Percentiles rank a stretch among this genome's conserved stretches.
phyloP scores from a whole-genome alignment of 768 basidiomycete genomes.

The Termitomyces titanicus region DNA sequence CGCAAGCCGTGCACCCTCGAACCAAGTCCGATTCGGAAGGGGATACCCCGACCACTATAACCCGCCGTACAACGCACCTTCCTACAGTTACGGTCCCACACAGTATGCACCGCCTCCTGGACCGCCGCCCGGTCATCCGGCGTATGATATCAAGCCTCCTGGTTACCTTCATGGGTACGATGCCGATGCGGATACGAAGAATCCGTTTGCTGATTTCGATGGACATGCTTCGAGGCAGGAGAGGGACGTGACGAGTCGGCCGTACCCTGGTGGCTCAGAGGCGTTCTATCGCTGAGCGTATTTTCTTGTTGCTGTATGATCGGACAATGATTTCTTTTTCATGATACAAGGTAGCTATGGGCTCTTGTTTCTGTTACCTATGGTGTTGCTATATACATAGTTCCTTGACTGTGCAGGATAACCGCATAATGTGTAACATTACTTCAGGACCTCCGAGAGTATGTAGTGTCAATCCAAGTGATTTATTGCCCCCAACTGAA shows the following conservation, averaged over 20 bases:
- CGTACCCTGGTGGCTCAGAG: constrained; percentile 30
- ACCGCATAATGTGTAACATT: neutral
- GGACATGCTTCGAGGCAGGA: constrained; percentile 27
- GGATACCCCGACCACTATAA: constrained; percentile 51
- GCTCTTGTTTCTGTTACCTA: neutral
- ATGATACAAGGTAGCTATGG: neutral
- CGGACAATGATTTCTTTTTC: neutral
- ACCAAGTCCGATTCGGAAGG: constrained; percentile 28
- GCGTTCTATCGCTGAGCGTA: constrained; percentile 18
- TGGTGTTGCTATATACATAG: neutral
- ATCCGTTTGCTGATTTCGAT: constrained; percentile 57
- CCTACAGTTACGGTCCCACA: constrained; percentile 25
- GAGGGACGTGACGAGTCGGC: constrained; percentile 41
- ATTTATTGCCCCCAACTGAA: no score
- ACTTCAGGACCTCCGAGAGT: neutral
- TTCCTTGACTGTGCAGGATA: neutral
- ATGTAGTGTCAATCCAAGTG: no score
- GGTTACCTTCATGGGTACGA: constrained; percentile 40
- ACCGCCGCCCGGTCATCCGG: constrained; percentile 37
- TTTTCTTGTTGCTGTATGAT: neutral
- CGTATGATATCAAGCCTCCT: constrained; percentile 41
- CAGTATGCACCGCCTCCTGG: constrained; percentile 49
- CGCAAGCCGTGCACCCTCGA: constrained; percentile 41
- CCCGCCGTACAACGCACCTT: constrained; percentile 48
- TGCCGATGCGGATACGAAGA: constrained; percentile 44